phyloP scores from a whole-genome alignment of 106 monocot species.

The Acorus calamus region DNA sequence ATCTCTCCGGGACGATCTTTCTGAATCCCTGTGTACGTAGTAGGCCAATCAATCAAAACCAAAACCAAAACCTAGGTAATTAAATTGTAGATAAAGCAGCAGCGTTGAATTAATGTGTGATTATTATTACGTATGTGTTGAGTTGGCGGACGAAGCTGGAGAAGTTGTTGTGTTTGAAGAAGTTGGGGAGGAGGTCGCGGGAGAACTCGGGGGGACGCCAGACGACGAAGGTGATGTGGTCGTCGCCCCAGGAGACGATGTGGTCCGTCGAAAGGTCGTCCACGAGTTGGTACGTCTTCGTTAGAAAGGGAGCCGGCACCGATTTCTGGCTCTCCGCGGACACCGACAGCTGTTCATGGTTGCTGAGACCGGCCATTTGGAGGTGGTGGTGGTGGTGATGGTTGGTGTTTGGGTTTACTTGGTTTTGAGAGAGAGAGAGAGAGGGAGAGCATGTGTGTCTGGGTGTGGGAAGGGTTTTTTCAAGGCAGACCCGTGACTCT shows the following conservation, averaged over 20 bases:
- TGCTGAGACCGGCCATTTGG: background rate
- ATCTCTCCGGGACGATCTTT: conserved; percentile 73
- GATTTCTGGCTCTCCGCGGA: conserved; percentile 26
- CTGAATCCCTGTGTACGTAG: conserved; percentile 68
- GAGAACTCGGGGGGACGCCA: conserved; percentile 18
- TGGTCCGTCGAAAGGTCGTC: conserved; percentile 76
- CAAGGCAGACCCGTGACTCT: conserved; percentile 52
- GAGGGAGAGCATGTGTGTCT: too few species aligned
- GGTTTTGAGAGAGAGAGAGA: conserved; percentile 5
- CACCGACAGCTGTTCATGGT: too few species aligned
- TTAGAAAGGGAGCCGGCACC: conserved; percentile 78
- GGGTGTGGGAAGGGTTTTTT: conserved; percentile 5
- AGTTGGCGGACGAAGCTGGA: conserved; percentile 93
- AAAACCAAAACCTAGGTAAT: too few species aligned
- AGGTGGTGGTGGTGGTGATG: too few species aligned
- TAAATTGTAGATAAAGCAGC: too few species aligned
- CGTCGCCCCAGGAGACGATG: conserved; percentile 85
- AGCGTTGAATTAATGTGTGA: too few species aligned
- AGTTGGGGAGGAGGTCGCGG: conserved; percentile 43
- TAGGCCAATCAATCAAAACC: too few species aligned
- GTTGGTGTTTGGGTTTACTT: background rate
- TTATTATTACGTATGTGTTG: conserved; percentile 40
- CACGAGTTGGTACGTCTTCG: conserved; percentile 81
- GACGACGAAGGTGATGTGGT: conserved; percentile 28
- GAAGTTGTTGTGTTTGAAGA: conserved; percentile 90